These are phyloP conservation scores for Diddensiella transvaalensis DNA, from an alignment of 805 yeast genomes.

Conservation along the genomic window DNA sequence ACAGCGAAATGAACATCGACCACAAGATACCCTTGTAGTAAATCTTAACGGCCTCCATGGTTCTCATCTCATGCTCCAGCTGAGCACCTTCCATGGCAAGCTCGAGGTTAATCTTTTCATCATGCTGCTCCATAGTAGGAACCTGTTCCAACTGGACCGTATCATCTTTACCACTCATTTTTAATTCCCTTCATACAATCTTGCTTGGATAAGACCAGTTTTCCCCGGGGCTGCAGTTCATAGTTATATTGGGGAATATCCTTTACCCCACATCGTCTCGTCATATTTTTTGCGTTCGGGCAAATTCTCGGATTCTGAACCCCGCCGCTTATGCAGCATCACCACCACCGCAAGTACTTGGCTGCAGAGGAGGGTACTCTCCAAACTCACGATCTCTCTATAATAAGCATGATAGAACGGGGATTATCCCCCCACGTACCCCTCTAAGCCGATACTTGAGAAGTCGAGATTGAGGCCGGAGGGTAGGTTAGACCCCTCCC, in stretches of 20 bases:
- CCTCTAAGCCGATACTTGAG: no score
- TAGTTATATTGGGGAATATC: not conserved
- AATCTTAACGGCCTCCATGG: slow-evolving; percentile 5
- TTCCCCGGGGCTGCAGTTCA: not conserved
- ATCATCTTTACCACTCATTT: not conserved
- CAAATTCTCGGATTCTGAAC: not conserved
- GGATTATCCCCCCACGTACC: no score
- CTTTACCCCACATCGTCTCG: not conserved
- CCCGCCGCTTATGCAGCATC: no score
- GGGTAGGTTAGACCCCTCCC: no score
- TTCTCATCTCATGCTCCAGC: slow-evolving; percentile 6
- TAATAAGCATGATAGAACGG: no score
- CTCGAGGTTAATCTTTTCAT: not conserved
- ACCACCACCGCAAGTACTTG: no score
- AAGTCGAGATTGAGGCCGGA: no score
- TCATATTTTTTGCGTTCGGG: not conserved
- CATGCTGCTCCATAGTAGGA: not conserved
- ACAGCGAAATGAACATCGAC: slow-evolving; percentile 9
- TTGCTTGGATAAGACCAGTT: not conserved
- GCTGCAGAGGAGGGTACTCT: no score
- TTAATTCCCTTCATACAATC: no score
- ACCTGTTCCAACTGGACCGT: not conserved
- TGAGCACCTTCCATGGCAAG: not conserved
- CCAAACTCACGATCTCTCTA: no score
- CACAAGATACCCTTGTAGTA: slow-evolving; percentile 10